phyloP scores from a whole-genome alignment of 768 basidiomycete species.

The Termitomyces eurrhizus region DNA sequence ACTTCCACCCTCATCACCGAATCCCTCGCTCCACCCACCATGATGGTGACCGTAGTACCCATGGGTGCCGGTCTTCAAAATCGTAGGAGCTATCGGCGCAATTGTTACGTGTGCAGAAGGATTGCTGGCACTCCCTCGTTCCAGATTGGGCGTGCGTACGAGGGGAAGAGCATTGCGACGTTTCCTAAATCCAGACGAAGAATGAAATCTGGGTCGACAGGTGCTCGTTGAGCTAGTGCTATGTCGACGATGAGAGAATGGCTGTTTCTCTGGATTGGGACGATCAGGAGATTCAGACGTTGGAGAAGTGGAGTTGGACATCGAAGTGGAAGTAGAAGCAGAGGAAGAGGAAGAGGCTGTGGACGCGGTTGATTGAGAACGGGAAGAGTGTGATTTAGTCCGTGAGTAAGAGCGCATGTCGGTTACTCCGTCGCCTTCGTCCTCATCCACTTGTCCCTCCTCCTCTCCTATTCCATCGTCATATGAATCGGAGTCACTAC shows the following conservation, averaged over 20 bases:
- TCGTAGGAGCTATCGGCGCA: constrained; percentile 58
- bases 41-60: constrained; percentile 38
- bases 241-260: constrained; percentile 15
- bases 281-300: constrained; percentile 19
- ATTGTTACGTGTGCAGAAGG: constrained; percentile 35
- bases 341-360: constrained; percentile 40
- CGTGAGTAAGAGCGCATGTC: constrained; percentile 49
- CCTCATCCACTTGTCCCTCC: constrained; percentile 25
- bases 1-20: constrained; percentile 42
- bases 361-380: constrained; percentile 44
- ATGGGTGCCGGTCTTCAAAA: constrained; percentile 73
- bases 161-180: constrained; percentile 23
- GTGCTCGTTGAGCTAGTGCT: constrained; percentile 22
- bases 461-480: constrained; percentile 25
- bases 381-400: constrained; percentile 20
- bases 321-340: constrained; percentile 25
- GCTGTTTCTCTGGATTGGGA: constrained; percentile 12
- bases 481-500: constrained; percentile 39
- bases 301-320: constrained; percentile 22
- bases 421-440: constrained; percentile 48
- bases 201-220: constrained; percentile 17
- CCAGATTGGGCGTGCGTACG: constrained; percentile 19
- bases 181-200: constrained; percentile 19
- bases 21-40: constrained; percentile 41
- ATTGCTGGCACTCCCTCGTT: constrained; percentile 1